Percentiles rank a stretch among this genome's conserved stretches.
Conservation (phyloP, 208 protist species). For the Acanthamoeba royreba region DNA sequence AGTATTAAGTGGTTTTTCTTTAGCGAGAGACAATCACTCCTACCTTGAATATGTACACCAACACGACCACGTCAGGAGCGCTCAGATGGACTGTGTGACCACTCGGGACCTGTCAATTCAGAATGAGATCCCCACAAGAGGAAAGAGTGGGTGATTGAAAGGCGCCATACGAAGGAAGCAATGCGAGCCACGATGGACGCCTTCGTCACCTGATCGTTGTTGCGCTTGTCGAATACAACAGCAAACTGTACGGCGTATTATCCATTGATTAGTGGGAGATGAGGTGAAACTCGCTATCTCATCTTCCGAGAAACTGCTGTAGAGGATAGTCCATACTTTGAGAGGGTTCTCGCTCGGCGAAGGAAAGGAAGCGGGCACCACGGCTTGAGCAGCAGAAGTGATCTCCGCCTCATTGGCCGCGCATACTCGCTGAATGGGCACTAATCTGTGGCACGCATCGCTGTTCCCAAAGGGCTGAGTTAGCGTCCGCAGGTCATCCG, state of each 20-base stretch:
- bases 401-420: not conserved
- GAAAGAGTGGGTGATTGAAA: not conserved
- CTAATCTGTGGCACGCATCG: not conserved
- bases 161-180: not conserved
- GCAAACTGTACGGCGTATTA: too few relatives aligned
- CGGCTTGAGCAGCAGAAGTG: not conserved
- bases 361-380: not conserved
- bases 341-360: not conserved
- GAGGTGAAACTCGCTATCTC: too few relatives aligned
- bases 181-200: not conserved
- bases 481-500: not conserved
- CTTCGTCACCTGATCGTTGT: not conserved
- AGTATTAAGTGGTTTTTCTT: not conserved
- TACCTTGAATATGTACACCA: slow-evolving; percentile 10
- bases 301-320: not conserved
- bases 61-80: not conserved
- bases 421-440: not conserved
- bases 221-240: not conserved
- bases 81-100: not conserved
- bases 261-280: too few relatives aligned
- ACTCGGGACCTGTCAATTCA: not conserved
- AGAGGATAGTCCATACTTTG: not conserved
- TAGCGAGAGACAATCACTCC: not conserved
- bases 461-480: not conserved
- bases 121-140: not conserved